Evolutionary conservation across 768 basidiomycete species (phyloP).

Genomic region (Boletales sp.): DNA sequence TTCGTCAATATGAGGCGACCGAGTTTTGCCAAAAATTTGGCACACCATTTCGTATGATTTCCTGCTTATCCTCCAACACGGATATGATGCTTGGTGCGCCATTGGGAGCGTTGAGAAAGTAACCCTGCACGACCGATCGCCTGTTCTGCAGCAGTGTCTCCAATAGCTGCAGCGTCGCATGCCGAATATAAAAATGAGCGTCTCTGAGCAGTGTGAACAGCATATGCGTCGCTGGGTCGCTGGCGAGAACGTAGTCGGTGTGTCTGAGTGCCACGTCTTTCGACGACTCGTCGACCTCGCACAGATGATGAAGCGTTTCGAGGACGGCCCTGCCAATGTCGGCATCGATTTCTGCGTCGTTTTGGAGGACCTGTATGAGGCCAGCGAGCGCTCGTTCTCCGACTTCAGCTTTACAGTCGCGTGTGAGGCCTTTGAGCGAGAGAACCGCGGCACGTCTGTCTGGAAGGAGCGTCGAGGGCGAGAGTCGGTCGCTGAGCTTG

Average conservation of each 20-base stretch:
- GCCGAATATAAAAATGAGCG: constrained; percentile 80
- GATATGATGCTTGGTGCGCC: constrained; percentile 72
- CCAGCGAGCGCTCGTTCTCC: constrained; percentile 74
- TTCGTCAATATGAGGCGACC: constrained; percentile 8
- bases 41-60: constrained; percentile 84
- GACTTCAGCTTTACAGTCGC: constrained; percentile 90
- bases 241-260: constrained; percentile 74
- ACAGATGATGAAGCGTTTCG: constrained; percentile 83
- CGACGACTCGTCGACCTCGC: constrained; percentile 65
- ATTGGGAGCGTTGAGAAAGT: constrained; percentile 82
- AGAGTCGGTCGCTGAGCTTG: constrained; percentile 83
- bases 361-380: constrained; percentile 75
- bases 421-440: constrained; percentile 85
- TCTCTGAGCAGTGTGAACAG: constrained; percentile 76
- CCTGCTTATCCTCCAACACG: constrained; percentile 78
- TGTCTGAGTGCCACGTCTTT: constrained; percentile 77
- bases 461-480: constrained; percentile 84
- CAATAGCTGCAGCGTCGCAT: constrained; percentile 79
- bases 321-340: constrained; percentile 91
- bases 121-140: constrained; percentile 78
- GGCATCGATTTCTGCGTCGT: constrained; percentile 85
- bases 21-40: constrained; percentile 18
- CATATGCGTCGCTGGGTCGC: constrained; percentile 67
- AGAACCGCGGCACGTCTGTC: constrained; percentile 94
- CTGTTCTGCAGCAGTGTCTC: constrained; percentile 78